phyloP scores from a whole-genome alignment of 139 green algal genomes.

The Coelastrella sp. region DNA sequence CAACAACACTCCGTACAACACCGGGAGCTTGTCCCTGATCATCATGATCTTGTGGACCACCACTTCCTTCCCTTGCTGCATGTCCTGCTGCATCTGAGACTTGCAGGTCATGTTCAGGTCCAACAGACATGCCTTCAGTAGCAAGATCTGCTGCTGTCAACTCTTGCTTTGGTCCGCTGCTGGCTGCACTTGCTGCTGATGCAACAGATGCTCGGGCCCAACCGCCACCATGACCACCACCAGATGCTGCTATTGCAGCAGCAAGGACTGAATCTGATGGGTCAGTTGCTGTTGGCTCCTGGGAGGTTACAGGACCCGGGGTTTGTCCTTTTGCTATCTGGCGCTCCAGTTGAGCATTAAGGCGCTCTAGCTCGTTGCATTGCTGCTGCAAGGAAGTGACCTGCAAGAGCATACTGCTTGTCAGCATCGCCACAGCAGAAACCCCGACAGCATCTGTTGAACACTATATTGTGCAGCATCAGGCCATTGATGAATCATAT shows the following conservation, averaged over 20 bases:
- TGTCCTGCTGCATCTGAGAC: no score
- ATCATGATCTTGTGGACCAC: neutral
- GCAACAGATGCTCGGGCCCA: neutral
- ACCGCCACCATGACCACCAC: neutral
- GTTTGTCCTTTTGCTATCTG: neutral
- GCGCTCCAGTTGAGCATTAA: slow-evolving; percentile 1
- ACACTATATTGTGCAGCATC: no score
- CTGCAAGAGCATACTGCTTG: no score
- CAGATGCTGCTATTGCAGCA: neutral
- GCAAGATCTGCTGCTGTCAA: slow-evolving; percentile 39
- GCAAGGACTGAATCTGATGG: neutral
- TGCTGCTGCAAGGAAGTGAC: slow-evolving; percentile 28
- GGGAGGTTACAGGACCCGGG: neutral
- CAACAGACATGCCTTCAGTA: neutral
- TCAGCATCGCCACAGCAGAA: no score
- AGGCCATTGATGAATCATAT: no score
- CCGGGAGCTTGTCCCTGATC: slow-evolving; percentile 8
- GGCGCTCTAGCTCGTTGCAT: slow-evolving; percentile 9
- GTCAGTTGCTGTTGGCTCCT: neutral
- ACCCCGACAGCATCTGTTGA: no score
- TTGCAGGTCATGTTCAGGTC: neutral
- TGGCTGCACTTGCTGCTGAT: slow-evolving; percentile 8
- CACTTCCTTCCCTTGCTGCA: neutral
- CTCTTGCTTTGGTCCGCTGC: slow-evolving; percentile 26
- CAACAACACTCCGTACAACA: neutral